Evolutionary conservation across 306 rosid species (phyloP).

Genomic region (Trichosanthes cucumerina): DNA sequence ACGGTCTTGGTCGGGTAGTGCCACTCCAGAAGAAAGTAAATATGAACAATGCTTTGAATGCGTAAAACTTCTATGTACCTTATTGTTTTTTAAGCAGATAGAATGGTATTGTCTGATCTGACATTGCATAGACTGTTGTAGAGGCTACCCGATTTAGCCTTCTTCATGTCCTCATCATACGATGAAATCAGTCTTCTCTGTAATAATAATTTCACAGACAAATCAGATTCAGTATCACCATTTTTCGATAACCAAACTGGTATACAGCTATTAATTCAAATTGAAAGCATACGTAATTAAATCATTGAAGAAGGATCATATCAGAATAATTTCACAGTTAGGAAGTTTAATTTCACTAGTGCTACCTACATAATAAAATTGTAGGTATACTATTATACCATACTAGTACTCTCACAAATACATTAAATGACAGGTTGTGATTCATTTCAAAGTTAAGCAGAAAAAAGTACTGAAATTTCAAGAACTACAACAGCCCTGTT

Average conservation of each 20-base stretch:
- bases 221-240: neutral
- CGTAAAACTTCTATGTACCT: neutral
- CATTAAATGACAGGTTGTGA: neutral
- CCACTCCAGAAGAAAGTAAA: no score
- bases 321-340: neutral
- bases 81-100: conserved; percentile 34
- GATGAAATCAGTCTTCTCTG: conserved; percentile 63
- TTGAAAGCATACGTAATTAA: neutral
- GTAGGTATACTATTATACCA: no score
- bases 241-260: neutral
- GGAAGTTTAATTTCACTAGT: neutral
- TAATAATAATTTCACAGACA: neutral
- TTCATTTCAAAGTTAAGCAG: neutral
- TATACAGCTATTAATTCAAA: neutral
- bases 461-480: neutral
- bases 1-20: neutral
- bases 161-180: conserved; percentile 28
- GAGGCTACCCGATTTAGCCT: conserved; percentile 23
- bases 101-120: conserved; percentile 42
- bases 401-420: no score
- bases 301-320: neutral
- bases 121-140: conserved; percentile 17
- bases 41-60: neutral
- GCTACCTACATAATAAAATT: neutral
- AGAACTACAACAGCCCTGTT: neutral